Evolutionary conservation across 2,329 filamentous ascomycete species (phyloP).

Genomic region (Chalara sp.): DNA sequence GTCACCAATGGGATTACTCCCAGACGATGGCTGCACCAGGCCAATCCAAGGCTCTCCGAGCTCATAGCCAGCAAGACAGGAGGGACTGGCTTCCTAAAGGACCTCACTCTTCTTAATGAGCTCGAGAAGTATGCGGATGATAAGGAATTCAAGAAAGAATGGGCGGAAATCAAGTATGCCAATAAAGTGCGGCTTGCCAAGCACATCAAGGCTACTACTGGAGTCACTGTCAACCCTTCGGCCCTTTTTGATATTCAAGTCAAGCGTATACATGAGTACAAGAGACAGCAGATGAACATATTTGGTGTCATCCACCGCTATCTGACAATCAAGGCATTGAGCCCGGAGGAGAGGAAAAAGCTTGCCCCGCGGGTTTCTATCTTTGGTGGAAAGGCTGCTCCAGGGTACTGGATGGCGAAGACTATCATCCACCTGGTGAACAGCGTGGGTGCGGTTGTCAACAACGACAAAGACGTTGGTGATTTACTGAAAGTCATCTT

Average conservation of each 20-base stretch:
- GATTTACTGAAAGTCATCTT: constrained; percentile 96
- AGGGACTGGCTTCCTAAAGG: constrained; percentile 78
- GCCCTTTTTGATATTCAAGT: constrained; percentile 95
- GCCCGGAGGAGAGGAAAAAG: constrained; percentile 78
- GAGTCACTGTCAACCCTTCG: constrained; percentile 76
- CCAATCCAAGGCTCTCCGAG: constrained; percentile 86
- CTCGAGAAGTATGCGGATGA: constrained; percentile 81
- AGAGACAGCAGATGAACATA: constrained; percentile 97
- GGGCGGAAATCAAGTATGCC: constrained; percentile 91
- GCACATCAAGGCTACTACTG: constrained; percentile 78
- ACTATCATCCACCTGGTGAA: constrained; percentile 97
- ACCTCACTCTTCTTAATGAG: constrained; percentile 79
- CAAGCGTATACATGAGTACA: constrained; percentile 99
- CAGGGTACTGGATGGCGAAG: constrained; percentile 99
- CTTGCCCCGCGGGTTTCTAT: constrained; percentile 83
- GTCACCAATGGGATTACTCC: constrained; percentile 98
- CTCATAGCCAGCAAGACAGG: constrained; percentile 88
- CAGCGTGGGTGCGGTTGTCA: constrained; percentile 81
- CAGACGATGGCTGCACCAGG: constrained; percentile 92
- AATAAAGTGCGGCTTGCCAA: constrained; percentile 92
- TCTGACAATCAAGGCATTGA: constrained; percentile 79
- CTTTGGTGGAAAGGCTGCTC: constrained; percentile 95
- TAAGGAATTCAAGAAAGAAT: constrained; percentile 85
- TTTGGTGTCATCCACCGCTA: constrained; percentile 97
- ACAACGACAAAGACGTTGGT: constrained; percentile 85